Evolutionary conservation across 306 rosid species (phyloP), one percentile per base, ranked within the genome.

Genomic region (Quillaja saponaria): DNA sequence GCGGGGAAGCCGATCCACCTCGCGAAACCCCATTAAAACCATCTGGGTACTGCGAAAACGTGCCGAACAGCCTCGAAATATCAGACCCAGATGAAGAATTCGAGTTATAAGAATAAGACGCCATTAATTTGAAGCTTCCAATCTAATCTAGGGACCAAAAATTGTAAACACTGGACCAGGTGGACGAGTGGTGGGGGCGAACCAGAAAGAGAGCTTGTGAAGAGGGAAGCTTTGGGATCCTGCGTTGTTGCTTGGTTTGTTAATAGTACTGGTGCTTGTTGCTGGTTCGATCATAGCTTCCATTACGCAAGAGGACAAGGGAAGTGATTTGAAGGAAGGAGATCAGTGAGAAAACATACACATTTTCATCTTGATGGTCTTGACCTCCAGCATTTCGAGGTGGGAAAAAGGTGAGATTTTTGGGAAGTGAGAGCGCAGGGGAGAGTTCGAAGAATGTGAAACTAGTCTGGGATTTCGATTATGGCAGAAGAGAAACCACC

Each of bases 131-230:
- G 13, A 67, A 59, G 11, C 58, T 55, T 25, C 3, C 31, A 17
- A 9, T 51, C 15, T 31, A 71, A 5, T 33, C 25, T 54, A 75
- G 31, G 78, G 66, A 69, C 63, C 76, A 18, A 68, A 80, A 68
- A 41, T 20, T 13, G 63, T 71, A 62, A 64, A 76, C 33, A 80
- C 64, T 21, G 18, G 61, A 63, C 86, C 81, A n/a, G 96, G 96
- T 41, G 96, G 96, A 61, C 91, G 85, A 66, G 88, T 74, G 0
- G 81, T 82, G 6, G 85, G 87, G 34, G 91, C 81, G 39, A 81
- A 86, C 95, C 90, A 84, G 49, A 89, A 86, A 48, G 88, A 80
- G 65, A 82, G 88, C 71, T 70, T 84, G 14, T 78, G 71, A 15
- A 72, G 53, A 59, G 79, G 81, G 64, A 77, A 71, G 64, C 51